Evolutionary conservation across 169 alveolate genomes (phyloP).

Genomic region (Plasmodium knowlesi): DNA sequence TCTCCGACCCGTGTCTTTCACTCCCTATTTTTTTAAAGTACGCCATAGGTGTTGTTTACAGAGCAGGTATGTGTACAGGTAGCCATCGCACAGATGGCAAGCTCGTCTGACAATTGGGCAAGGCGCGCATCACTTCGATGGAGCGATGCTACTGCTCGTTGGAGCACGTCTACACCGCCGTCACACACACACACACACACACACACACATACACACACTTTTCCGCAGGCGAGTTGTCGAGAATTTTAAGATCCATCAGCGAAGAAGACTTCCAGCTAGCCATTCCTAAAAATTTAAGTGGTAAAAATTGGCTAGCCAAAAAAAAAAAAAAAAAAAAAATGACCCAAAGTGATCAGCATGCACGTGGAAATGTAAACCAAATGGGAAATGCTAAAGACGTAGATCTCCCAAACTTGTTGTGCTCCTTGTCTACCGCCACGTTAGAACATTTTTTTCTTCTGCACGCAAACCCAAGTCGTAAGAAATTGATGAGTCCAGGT

Average conservation of each 20-base stretch:
- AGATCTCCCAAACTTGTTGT: constrained; percentile 8
- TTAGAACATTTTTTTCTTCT: constrained; percentile 6
- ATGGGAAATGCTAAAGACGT: background rate
- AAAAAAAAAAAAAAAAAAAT: background rate
- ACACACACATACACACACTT: too few relatives aligned
- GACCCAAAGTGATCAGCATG: background rate
- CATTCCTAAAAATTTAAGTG: constrained; percentile 8
- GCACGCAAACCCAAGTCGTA: background rate
- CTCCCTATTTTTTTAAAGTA: constrained; percentile 54
- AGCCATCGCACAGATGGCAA: background rate
- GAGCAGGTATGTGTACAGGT: constrained; percentile 4
- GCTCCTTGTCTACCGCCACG: constrained; percentile 11
- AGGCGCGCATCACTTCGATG: background rate
- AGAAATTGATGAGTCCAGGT: background rate
- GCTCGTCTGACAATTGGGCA: too few relatives aligned
- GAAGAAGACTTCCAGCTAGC: constrained; percentile 45
- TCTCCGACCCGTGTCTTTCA: background rate
- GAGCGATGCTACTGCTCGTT: background rate
- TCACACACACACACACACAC: too few relatives aligned
- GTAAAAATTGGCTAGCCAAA: background rate
- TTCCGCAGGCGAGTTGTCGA: constrained; percentile 9
- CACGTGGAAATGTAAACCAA: background rate
- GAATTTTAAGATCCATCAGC: constrained; percentile 25
- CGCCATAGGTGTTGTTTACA: background rate
- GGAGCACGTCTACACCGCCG: background rate